These are phyloP conservation scores for Pseudogymnoascus sp. DNA, from an alignment of 2,329 filamentous ascomycete species.

Conservation along the genomic window DNA sequence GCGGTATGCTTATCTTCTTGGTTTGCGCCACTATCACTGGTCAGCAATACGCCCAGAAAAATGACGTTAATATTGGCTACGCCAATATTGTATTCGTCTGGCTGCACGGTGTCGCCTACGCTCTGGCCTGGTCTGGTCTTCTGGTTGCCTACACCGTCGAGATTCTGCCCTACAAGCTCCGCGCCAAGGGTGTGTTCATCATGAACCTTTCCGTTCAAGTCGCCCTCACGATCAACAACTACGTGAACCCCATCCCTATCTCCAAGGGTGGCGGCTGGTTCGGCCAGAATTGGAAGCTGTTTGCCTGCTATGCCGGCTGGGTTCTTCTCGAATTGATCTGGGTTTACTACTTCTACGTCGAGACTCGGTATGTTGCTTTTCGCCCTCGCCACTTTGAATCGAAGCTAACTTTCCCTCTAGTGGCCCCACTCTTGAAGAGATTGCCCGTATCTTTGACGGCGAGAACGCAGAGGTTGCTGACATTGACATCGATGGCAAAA, in stretches of 20 bases:
- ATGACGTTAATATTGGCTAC: conserved; percentile 24
- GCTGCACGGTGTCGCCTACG: conserved; percentile 41
- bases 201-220: conserved; percentile 14
- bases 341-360: conserved; percentile 56
- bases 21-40: conserved; percentile 38
- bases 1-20: conserved; percentile 34
- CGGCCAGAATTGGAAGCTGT: conserved; percentile 17
- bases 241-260: conserved; percentile 30
- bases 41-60: conserved; percentile 32
- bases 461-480: not conserved
- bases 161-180: conserved; percentile 13
- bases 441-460: conserved; percentile 11
- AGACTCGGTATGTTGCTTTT: conserved; percentile 42
- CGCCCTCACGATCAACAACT: conserved; percentile 24
- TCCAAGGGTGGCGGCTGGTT: not conserved
- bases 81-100: conserved; percentile 38
- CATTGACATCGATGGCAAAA: conserved; percentile 1
- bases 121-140: conserved; percentile 46
- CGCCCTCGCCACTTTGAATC: not conserved
- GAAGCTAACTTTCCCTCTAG: not conserved
- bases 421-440: conserved; percentile 12
- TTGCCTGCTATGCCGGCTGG: conserved; percentile 26
- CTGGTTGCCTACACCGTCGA: conserved; percentile 34
- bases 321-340: conserved; percentile 25
- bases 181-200: conserved; percentile 1